Evolutionary conservation across 164 flowering plant genomes (phyloP).

Genomic region (Stephania cephalantha): DNA sequence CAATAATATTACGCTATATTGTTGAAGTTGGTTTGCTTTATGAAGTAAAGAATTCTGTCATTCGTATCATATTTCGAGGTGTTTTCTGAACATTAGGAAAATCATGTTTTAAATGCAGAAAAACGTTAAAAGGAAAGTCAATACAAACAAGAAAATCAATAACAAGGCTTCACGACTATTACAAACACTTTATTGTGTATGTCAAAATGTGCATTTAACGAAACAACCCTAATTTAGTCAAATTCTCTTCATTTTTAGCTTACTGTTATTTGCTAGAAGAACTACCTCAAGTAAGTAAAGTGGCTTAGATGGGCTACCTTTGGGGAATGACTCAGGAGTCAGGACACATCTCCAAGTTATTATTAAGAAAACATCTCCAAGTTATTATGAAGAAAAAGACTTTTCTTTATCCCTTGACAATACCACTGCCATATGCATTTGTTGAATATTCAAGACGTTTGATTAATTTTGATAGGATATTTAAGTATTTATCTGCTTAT

Average conservation of each 20-base stretch:
- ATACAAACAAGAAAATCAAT: neutral
- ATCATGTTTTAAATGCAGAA: neutral
- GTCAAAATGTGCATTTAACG: neutral
- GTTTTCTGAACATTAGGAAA: neutral
- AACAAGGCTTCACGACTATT: neutral
- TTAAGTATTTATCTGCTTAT: neutral
- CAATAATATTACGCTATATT: neutral
- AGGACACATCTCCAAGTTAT: neutral
- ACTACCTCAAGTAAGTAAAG: too few relatives aligned
- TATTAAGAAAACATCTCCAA: neutral
- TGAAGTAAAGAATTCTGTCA: too few relatives aligned
- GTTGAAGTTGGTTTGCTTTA: too few relatives aligned
- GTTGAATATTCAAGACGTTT: neutral
- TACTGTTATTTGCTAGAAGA: neutral
- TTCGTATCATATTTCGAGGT: too few relatives aligned
- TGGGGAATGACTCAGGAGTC: neutral
- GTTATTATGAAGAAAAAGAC: neutral
- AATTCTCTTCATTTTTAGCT: neutral
- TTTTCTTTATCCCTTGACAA: neutral
- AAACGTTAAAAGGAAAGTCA: neutral
- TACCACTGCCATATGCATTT: neutral
- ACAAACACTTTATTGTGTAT: neutral
- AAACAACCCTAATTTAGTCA: neutral
- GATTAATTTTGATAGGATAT: neutral
- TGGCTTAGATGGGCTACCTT: neutral